A percentile compares a stretch with the other conserved stretches of the same genome.
phyloP scores from a whole-genome alignment of 192 early-diverging fungal species.

The Bifiguratus adelaidae region DNA sequence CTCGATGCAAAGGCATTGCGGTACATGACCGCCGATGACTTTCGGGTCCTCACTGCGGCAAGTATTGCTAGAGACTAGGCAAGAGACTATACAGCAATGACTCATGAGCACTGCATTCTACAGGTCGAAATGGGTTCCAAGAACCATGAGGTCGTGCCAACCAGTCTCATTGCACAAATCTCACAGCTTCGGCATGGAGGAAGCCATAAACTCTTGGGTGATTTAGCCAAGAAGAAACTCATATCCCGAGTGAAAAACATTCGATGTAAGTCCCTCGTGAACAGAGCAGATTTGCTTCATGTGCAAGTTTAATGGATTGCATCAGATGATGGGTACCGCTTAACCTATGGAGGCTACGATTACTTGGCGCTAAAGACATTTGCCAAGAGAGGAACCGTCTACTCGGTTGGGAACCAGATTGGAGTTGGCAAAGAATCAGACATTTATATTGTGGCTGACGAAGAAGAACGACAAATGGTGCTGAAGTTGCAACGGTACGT shows the following conservation, averaged over 20 bases:
- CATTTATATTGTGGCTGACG: constrained; percentile 94
- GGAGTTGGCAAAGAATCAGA: constrained; percentile 99
- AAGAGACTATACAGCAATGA: background rate
- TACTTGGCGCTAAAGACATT: constrained; percentile 94
- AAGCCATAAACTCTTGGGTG: constrained; percentile 73
- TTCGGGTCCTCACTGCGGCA: constrained; percentile 91
- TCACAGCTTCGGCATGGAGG: constrained; percentile 82
- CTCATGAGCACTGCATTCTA: background rate
- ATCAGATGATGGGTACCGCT: constrained; percentile 86
- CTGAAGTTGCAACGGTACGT: constrained; percentile 84
- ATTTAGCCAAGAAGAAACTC: constrained; percentile 85
- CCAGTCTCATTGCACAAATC: constrained; percentile 85
- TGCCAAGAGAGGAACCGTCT: constrained; percentile 73
- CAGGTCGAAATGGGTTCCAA: constrained; percentile 93
- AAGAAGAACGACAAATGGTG: constrained; percentile 82
- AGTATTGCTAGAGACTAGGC: background rate
- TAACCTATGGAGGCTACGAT: constrained; percentile 99
- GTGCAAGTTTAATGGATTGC: constrained; percentile 22
- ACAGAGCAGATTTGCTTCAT: no score
- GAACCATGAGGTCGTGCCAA: constrained; percentile 98
- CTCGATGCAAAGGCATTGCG: constrained; percentile 89
- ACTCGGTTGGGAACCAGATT: constrained; percentile 98
- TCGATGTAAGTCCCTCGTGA: constrained; percentile 66
- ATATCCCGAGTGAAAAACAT: constrained; percentile 77
- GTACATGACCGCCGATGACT: constrained; percentile 91